Percentiles rank a stretch among this genome's conserved stretches.
phyloP scores from a whole-genome alignment of 148 eudicot genomes.

The Pharnaceum exiguum region DNA sequence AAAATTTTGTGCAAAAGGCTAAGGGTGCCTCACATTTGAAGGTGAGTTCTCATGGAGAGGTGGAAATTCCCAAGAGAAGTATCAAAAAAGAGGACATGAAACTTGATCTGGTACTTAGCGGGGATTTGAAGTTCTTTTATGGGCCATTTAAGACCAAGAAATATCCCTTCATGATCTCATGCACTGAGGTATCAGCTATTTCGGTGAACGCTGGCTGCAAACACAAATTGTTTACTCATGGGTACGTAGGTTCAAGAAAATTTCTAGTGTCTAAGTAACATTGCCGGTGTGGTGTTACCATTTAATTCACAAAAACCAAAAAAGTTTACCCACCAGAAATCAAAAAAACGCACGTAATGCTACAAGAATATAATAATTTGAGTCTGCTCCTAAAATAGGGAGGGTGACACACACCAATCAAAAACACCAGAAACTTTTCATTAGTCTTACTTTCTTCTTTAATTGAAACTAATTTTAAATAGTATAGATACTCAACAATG shows the following conservation, averaged over 20 bases:
- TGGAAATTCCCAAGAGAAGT: slow-evolving; percentile 18
- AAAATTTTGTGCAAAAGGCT: slow-evolving; percentile 14
- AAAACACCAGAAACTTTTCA: no score
- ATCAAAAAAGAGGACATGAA: slow-evolving; percentile 28
- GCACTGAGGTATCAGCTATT: slow-evolving; percentile 14
- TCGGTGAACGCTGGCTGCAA: slow-evolving; percentile 20
- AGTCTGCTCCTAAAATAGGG: no score
- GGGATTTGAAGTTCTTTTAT: slow-evolving; percentile 21
- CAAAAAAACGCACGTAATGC: no score
- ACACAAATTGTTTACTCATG: slow-evolving; percentile 24
- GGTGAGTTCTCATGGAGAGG: slow-evolving; percentile 28
- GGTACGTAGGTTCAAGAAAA: slow-evolving; percentile 9
- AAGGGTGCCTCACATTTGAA: slow-evolving; percentile 16
- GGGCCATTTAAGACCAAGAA: slow-evolving; percentile 28
- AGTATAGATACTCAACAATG: no score
- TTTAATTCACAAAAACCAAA: neutral
- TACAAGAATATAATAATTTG: no score
- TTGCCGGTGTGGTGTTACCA: neutral
- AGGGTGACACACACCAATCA: no score
- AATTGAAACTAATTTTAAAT: no score
- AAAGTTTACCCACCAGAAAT: neutral
- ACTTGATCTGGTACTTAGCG: slow-evolving; percentile 27
- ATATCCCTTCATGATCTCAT: slow-evolving; percentile 27
- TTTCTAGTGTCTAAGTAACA: neutral
- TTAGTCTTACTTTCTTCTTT: no score